Conservation (phyloP, 495 filamentous ascomycete species). For the Alectoria sarmentosa region DNA sequence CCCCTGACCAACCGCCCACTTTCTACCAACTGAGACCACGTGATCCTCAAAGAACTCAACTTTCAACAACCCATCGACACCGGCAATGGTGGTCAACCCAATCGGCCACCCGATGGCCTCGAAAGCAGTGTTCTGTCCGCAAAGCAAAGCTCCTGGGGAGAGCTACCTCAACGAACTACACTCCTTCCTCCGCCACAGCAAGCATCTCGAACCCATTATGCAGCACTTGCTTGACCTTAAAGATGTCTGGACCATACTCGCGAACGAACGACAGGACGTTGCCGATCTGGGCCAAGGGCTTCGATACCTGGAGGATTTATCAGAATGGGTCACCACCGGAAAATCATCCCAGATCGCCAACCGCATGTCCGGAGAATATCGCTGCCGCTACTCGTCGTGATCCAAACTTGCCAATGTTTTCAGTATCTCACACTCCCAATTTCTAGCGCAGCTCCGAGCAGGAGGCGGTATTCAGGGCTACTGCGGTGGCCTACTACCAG, state of each 20-base stretch:
- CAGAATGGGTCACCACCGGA: slow-evolving; percentile 18
- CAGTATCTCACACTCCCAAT: slow-evolving; percentile 27
- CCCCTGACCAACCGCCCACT: background rate
- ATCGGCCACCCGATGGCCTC: slow-evolving; percentile 12
- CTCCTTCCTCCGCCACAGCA: slow-evolving; percentile 9
- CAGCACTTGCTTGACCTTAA: too few relatives aligned
- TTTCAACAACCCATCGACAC: slow-evolving; percentile 11
- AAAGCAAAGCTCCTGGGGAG: slow-evolving; percentile 17
- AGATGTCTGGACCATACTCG: slow-evolving; percentile 21
- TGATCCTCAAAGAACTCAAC: background rate
- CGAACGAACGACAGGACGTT: slow-evolving; percentile 6
- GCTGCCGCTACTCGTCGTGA: slow-evolving; percentile 27
- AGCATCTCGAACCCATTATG: slow-evolving; percentile 11
- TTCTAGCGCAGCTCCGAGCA: slow-evolving; percentile 9
- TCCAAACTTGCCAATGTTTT: slow-evolving; percentile 32
- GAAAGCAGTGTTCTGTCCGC: slow-evolving; percentile 16
- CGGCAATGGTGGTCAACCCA: background rate
- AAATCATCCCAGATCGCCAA: slow-evolving; percentile 16
- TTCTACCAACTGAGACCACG: background rate
- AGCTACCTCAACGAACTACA: slow-evolving; percentile 12
- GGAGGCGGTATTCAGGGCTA: slow-evolving; percentile 29
- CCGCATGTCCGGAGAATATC: slow-evolving; percentile 29
- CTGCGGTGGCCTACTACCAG: slow-evolving; percentile 27
- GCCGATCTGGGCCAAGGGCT: slow-evolving; percentile 19
- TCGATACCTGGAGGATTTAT: slow-evolving; percentile 13